These are phyloP conservation scores for Scleroderma bovista DNA, from an alignment of 768 basidiomycete genomes.

Conservation along the genomic window DNA sequence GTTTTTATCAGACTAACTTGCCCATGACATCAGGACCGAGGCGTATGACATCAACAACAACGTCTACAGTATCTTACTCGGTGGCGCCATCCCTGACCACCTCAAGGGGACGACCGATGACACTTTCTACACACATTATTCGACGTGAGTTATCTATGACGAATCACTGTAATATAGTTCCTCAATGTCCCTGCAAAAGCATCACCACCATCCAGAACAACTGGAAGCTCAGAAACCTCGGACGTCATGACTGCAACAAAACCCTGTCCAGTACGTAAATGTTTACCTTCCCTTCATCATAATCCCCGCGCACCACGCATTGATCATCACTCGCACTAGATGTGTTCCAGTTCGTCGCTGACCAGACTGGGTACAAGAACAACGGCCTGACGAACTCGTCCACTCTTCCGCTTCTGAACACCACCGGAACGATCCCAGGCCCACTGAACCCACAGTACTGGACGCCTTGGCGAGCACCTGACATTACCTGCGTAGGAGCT, in stretches of 20 bases:
- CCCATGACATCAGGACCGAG: slow-evolving; percentile 17
- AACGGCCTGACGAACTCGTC: slow-evolving; percentile 27
- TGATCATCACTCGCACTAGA: slow-evolving; percentile 27
- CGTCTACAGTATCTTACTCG: slow-evolving; percentile 41
- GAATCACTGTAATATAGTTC: background rate
- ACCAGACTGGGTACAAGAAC: slow-evolving; percentile 38
- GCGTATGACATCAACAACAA: slow-evolving; percentile 39
- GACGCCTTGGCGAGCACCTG: slow-evolving; percentile 43
- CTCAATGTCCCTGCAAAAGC: slow-evolving; percentile 3
- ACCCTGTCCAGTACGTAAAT: slow-evolving; percentile 15
- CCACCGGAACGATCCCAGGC: slow-evolving; percentile 38
- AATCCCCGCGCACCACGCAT: too few species aligned
- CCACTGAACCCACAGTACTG: slow-evolving; percentile 36
- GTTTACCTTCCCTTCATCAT: background rate
- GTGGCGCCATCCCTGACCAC: slow-evolving; percentile 38
- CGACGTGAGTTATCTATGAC: slow-evolving; percentile 18
- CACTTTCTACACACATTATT: slow-evolving; percentile 61
- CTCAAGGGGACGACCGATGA: slow-evolving; percentile 42
- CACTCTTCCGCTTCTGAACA: slow-evolving; percentile 33
- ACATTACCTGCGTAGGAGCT: slow-evolving; percentile 33
- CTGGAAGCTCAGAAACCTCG: slow-evolving; percentile 57
- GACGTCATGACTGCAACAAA: slow-evolving; percentile 51
- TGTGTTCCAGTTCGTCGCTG: slow-evolving; percentile 48
- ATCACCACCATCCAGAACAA: slow-evolving; percentile 54
- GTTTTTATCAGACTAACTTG: background rate